Conservation (phyloP, 2,329 filamentous ascomycete species). For the Phoma herbarum region DNA sequence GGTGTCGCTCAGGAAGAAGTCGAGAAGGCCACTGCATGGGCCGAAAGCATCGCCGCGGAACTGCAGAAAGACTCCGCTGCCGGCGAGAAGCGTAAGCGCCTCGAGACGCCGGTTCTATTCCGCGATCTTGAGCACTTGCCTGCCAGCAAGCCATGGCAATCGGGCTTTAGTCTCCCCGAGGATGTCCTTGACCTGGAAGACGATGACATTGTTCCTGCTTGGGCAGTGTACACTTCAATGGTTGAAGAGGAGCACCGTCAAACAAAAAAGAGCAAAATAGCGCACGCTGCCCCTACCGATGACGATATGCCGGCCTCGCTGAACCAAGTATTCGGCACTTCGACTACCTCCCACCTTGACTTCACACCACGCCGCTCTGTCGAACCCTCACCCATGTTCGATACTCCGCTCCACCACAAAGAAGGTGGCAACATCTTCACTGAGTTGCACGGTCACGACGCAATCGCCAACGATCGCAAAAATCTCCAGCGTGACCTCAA, state of each 20-base stretch:
- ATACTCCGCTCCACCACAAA: constrained; percentile 23
- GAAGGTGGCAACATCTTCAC: constrained; percentile 43
- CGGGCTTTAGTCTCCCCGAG: constrained; percentile 41
- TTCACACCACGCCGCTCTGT: constrained; percentile 43
- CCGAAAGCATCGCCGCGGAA: constrained; percentile 30
- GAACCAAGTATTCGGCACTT: constrained; percentile 31
- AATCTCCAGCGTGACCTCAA: constrained; percentile 20
- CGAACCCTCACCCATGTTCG: constrained; percentile 47
- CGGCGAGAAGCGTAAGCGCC: constrained; percentile 42
- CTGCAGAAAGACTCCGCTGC: constrained; percentile 31
- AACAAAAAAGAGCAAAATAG: constrained; percentile 36
- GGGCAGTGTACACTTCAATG: constrained; percentile 43
- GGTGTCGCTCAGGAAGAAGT: constrained; percentile 34
- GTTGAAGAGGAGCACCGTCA: constrained; percentile 35
- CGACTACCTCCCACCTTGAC: constrained; percentile 34
- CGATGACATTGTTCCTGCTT: constrained; percentile 40
- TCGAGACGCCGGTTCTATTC: constrained; percentile 36
- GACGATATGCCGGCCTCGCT: constrained; percentile 34
- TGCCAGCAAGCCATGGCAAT: constrained; percentile 44
- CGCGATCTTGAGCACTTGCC: constrained; percentile 42
- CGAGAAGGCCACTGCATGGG: constrained; percentile 39
- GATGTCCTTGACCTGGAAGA: constrained; percentile 39
- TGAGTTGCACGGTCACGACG: constrained; percentile 32
- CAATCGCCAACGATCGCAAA: constrained; percentile 28
- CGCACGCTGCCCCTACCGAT: constrained; percentile 19